Percentiles rank a stretch among this genome's conserved stretches.
These are phyloP conservation scores for Microascus cirrosus DNA, from an alignment of 2,329 filamentous ascomycete species.

Conservation along the genomic window DNA sequence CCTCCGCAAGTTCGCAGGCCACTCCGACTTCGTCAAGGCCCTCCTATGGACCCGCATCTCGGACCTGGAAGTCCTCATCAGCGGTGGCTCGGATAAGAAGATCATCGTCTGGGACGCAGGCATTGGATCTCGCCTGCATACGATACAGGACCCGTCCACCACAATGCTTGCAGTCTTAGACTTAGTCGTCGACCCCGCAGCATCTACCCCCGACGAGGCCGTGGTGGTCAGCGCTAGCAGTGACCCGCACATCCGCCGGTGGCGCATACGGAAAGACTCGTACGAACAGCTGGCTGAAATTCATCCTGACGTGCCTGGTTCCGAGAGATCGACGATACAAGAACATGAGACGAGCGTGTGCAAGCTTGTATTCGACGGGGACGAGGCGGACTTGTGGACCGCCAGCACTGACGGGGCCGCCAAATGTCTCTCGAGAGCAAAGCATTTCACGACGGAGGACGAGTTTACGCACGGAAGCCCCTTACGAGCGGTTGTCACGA, in stretches of 20 bases:
- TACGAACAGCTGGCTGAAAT: conserved; percentile 43
- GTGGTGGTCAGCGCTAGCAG: conserved; percentile 71
- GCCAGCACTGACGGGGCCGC: conserved; percentile 83
- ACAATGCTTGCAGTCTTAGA: conserved; percentile 70
- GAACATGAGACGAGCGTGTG: conserved; percentile 91
- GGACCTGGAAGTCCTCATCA: conserved; percentile 55
- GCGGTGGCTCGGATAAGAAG: conserved; percentile 67
- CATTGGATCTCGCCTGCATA: conserved; percentile 58
- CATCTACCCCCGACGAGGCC: conserved; percentile 35
- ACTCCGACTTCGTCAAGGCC: conserved; percentile 86
- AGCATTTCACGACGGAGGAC: conserved; percentile 61
- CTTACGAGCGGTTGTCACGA: conserved; percentile 69
- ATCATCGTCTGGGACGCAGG: conserved; percentile 74
- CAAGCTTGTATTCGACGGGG: conserved; percentile 56
- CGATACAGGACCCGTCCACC: conserved; percentile 61
- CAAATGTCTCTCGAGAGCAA: conserved; percentile 63
- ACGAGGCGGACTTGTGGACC: conserved; percentile 73
- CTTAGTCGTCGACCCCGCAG: conserved; percentile 61
- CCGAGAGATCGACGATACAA: conserved; percentile 44
- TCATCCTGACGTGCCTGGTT: conserved; percentile 25
- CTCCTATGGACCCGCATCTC: conserved; percentile 52
- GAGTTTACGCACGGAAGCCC: conserved; percentile 76
- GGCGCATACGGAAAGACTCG: conserved; percentile 46
- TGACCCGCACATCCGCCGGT: conserved; percentile 68
- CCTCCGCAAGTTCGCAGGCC: conserved; percentile 57